Evolutionary conservation across 495 filamentous ascomycete genomes (phyloP).

Genomic region (Parathielavia appendiculata): DNA sequence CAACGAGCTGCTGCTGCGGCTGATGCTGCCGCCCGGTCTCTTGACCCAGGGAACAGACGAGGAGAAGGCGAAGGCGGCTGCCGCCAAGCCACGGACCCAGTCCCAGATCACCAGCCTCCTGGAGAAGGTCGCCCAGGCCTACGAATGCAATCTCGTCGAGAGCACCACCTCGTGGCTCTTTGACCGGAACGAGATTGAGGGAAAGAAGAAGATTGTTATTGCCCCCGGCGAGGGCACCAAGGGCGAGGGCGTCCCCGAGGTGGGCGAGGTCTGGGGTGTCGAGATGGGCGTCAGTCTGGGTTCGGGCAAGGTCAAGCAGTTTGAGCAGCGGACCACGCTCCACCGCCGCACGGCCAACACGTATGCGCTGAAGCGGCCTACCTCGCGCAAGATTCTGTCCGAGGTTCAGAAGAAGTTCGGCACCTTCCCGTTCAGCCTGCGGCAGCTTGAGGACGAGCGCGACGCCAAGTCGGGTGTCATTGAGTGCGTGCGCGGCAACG

Average conservation of each 20-base stretch:
- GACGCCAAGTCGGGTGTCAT: slow-evolving; percentile 93
- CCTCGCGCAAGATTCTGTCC: slow-evolving; percentile 81
- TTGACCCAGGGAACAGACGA: slow-evolving; percentile 80
- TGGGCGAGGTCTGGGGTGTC: slow-evolving; percentile 96
- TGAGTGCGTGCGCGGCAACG: slow-evolving; percentile 86
- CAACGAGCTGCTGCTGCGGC: slow-evolving; percentile 85
- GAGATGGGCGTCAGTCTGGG: slow-evolving; percentile 90
- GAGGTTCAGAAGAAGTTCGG: slow-evolving; percentile 96
- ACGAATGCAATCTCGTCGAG: slow-evolving; percentile 90
- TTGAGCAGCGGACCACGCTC: slow-evolving; percentile 80
- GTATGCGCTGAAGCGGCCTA: slow-evolving; percentile 85
- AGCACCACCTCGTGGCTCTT: slow-evolving; percentile 96
- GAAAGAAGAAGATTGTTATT: slow-evolving; percentile 96
- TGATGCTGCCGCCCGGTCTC: slow-evolving; percentile 85
- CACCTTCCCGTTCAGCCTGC: slow-evolving; percentile 93
- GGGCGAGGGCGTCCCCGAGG: slow-evolving; percentile 83
- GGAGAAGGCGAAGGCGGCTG: slow-evolving; percentile 86
- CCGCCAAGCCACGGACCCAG: slow-evolving; percentile 74
- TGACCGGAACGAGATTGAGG: slow-evolving; percentile 94
- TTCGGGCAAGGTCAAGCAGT: slow-evolving; percentile 86
- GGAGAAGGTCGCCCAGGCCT: slow-evolving; percentile 86
- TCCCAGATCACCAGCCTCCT: slow-evolving; percentile 76
- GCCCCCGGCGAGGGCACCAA: slow-evolving; percentile 79
- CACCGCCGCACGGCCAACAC: slow-evolving; percentile 89
- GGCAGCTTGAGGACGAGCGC: slow-evolving; percentile 94